phyloP scores from a whole-genome alignment of 2,329 filamentous ascomycete genomes.

The Uncinocarpus reesii region DNA sequence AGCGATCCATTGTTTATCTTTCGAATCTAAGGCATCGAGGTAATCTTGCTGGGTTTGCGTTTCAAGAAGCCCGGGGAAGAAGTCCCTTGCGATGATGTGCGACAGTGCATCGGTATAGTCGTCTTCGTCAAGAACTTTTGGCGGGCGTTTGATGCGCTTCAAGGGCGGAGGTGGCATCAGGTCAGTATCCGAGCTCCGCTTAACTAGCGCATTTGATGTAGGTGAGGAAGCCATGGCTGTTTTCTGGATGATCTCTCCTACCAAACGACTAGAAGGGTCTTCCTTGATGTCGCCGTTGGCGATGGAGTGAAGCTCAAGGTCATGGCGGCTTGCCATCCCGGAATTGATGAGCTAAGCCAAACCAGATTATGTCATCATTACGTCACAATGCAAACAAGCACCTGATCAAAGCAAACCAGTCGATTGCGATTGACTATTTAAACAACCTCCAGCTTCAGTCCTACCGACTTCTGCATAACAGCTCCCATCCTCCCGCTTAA shows the following conservation, averaged over 20 bases:
- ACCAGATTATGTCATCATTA: background rate
- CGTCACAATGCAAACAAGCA: no score
- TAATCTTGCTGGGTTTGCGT: slow-evolving; percentile 84
- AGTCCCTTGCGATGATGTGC: slow-evolving; percentile 91
- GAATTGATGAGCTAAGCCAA: no score
- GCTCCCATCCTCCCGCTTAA: no score
- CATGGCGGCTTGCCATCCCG: no score
- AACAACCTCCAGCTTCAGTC: no score
- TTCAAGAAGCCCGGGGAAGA: slow-evolving; percentile 85
- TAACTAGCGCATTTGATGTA: slow-evolving; percentile 25
- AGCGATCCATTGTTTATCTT: slow-evolving; percentile 74
- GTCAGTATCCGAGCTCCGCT: slow-evolving; percentile 37
- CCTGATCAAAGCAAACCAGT: no score
- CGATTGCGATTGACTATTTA: no score
- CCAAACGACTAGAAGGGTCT: no score
- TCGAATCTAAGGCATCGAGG: slow-evolving; percentile 77
- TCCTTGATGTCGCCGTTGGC: no score
- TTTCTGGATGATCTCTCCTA: no score
- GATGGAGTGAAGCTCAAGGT: no score
- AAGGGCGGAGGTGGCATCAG: slow-evolving; percentile 78
- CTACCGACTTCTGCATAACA: no score
- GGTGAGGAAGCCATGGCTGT: slow-evolving; percentile 23
- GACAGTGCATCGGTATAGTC: slow-evolving; percentile 83
- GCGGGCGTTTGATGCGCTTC: slow-evolving; percentile 86
- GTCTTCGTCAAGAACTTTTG: slow-evolving; percentile 83